Evolutionary conservation across 176 grass and related monocot genomes (phyloP).

Genomic region (Musa beccarii): DNA sequence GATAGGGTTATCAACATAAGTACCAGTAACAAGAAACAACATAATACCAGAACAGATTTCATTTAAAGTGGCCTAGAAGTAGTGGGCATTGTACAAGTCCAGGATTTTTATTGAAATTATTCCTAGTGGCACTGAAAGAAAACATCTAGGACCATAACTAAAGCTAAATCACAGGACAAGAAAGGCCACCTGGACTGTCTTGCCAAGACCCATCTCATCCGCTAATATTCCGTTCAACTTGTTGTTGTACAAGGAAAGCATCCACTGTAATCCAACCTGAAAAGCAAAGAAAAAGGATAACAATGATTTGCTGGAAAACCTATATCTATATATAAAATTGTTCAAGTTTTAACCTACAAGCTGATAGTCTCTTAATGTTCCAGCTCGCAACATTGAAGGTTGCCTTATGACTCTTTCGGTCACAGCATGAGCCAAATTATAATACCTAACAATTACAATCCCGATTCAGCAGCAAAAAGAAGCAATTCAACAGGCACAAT

Average conservation of each 20-base stretch:
- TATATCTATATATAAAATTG: conserved; percentile 14
- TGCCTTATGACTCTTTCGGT: conserved; percentile 81
- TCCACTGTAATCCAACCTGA: conserved; percentile 97
- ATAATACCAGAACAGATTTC: too few relatives aligned
- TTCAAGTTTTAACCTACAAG: conserved; percentile 41
- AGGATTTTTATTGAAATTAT: not conserved
- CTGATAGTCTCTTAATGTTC: conserved; percentile 98
- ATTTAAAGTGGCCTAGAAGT: not conserved
- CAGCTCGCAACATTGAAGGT: conserved; percentile 73
- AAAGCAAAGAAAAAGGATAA: conserved; percentile 23
- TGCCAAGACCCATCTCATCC: conserved; percentile 99
- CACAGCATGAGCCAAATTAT: conserved; percentile 95
- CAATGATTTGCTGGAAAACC: conserved; percentile 2
- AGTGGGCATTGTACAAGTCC: not conserved
- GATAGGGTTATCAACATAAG: too few relatives aligned
- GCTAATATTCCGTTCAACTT: conserved; percentile 99
- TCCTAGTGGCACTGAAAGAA: not conserved
- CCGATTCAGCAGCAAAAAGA: conserved; percentile 13
- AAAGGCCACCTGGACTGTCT: conserved; percentile 80
- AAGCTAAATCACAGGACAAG: conserved; percentile 17
- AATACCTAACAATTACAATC: conserved; percentile 52
- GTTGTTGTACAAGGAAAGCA: conserved; percentile 99
- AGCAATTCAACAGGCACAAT: not conserved
- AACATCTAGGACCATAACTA: not conserved
- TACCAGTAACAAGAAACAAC: too few relatives aligned